Evolutionary conservation across 345 rosid genomes (phyloP), one percentile per base, ranked within the genome.

Genomic region (Bruguiera sexangula): DNA sequence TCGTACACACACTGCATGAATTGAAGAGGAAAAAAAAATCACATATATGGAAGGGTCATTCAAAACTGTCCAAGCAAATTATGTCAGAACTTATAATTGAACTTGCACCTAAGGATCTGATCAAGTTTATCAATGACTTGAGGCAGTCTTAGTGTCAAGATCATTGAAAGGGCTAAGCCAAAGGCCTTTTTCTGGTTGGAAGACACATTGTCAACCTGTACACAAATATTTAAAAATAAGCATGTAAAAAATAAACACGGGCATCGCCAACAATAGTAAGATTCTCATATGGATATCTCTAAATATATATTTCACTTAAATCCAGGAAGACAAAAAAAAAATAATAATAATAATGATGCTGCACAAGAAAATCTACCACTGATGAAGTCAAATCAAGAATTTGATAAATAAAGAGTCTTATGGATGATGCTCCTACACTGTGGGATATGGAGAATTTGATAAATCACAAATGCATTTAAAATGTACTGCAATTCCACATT

Each of bases 41-140:
- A 66, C 34, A 57, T 43, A n/a, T 24, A 0, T 50, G 21, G 34
- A 67, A 67, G 52, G 55, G 26, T 22, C 24, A 68, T 22, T 37
- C 43, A 48, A 70, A 22, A 27, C 48, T 21, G 36, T 6, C 22
- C 30, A 10, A 19, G 34, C 58, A 62, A 32, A 19, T 9, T 6
- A 53, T 26, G 24, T 60, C 52, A 62, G 21, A 58, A 60, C 59
- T 64, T 52, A 60, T 57, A 54, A 22, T 46, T 59, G 39, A 64
- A 63, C 50, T 1, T 70, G 36, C 75, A 95, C 99, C 97, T 90
- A 34, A 95, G 81, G 79, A 95, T 95, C 69, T 76, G 96, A 83
- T 92, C 98, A 75, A 95, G 94, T 77, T 84, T 90, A 74, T 95
- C 96, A 16, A 92, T 87, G 67, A 90, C 93, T 84, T 92, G 98